Evolutionary conservation across 768 basidiomycete genomes (phyloP), one percentile per base, ranked within the genome.

Genomic region (Xerocomellus chrysenteron): DNA sequence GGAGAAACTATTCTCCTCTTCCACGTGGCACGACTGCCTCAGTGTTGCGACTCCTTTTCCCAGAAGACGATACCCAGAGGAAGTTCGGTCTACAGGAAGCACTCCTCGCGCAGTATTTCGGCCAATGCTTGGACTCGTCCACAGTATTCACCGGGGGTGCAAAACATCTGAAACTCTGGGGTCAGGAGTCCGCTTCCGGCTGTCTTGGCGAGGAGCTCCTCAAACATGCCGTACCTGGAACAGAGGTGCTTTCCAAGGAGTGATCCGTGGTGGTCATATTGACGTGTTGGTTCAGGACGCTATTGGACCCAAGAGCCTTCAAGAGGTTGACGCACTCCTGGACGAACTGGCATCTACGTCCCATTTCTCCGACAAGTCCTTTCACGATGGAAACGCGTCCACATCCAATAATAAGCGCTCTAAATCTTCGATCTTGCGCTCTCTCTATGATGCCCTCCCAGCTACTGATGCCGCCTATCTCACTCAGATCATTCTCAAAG

Each of bases 401-500:
- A 41, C 70, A 17, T 64, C 68, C 11, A 69, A 73, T 33, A 58
- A 63, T 4, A 75, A 69, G 47, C 74, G 75, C 3, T 62, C 73
- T 0, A 69, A 68, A 36, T 50, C 49, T 10, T 54, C 44, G 12
- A 78, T 85, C 55, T 74, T 94, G 2, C 73, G 74, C n/a, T 69
- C 74, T 16, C 76, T 95, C 4, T 94, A 84, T 59, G 75, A 77
- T 40, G 69, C 75, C 3, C 73, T 93, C 11, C 76, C 84, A 2
- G 84, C 92, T 0, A 70, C 72, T 12, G 87, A 90, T 40, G 81
- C 87, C 2, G 77, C 83, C 1, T 81, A 87, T 58, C 75, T 95
- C 47, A 88, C 89, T 0, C 94, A 98, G 65, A 87, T 96, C 59
- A 89, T 98, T 56, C 80, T 96, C 36, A 90, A 89, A 59, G 94